These are phyloP conservation scores for Coleophoma eucalyptorum DNA, from an alignment of 2,329 filamentous ascomycete genomes.

Conservation along the genomic window DNA sequence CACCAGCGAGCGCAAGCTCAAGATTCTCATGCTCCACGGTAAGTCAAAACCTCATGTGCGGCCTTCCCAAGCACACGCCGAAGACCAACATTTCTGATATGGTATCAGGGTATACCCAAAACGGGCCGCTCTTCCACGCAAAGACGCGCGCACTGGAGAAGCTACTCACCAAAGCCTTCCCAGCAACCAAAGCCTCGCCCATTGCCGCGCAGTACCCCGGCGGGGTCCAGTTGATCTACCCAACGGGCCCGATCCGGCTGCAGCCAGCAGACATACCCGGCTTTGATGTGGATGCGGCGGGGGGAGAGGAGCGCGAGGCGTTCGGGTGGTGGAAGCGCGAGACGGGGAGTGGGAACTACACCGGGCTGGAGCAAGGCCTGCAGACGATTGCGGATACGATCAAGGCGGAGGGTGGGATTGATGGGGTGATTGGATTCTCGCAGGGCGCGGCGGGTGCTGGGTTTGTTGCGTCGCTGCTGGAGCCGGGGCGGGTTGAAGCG, in stretches of 20 bases:
- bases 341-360: conserved; percentile 61
- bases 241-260: conserved; percentile 64
- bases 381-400: conserved; percentile 57
- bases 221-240: conserved; percentile 57
- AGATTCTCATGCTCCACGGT: conserved; percentile 78
- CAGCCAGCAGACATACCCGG: conserved; percentile 65
- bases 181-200: conserved; percentile 51
- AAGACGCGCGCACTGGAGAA: conserved; percentile 89
- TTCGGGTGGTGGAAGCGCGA: conserved; percentile 83
- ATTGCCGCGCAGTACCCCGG: conserved; percentile 31
- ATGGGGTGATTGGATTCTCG: conserved; percentile 78
- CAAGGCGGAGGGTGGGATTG: conserved; percentile 60
- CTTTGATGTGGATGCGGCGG: conserved; percentile 43
- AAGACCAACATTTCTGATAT: background rate
- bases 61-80: background rate
- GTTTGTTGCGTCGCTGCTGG: conserved; percentile 70
- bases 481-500: conserved; percentile 42
- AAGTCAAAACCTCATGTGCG: conserved; percentile 16
- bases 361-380: conserved; percentile 67
- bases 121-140: conserved; percentile 75
- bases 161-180: conserved; percentile 69
- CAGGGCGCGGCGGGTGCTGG: conserved; percentile 73
- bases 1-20: conserved; percentile 35
- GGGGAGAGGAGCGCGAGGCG: conserved; percentile 53
- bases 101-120: conserved; percentile 77